Base-by-base conservation (phyloP, 192 early-diverging fungal species). In the Gaertneriomyces semiglobifer region DNA sequence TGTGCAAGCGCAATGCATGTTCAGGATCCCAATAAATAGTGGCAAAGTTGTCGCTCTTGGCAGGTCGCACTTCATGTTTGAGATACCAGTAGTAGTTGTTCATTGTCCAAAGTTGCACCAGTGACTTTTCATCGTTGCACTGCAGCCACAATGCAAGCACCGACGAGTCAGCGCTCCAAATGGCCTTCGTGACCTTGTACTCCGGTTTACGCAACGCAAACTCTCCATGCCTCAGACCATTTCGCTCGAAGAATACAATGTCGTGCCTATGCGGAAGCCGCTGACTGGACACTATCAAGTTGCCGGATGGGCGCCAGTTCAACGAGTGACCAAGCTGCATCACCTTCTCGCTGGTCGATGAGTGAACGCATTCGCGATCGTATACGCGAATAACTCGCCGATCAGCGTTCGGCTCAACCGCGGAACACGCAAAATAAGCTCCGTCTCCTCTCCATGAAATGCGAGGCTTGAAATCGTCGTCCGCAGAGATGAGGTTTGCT, bases 61-160 rank as follows among this genome's bases (percentile, higher is more conserved):
- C 62, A 5, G 82, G 62, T 0, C 78, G 69, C 14, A 95, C 79
- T 58, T 95, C 89, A 76, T 95, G 93, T 74, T 94, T 94, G 58
- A 97, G 61, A 68, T 97, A 96, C 89, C 92, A 99, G 72, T 96
- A 85, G 77, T 99, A 99, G 84, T 99, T 99, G 58, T 84, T 86
- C 72, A 88, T 90, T 0, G 90, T 78, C 93, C 93, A 99, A 54
- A 99, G 79, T 72, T 99, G 92, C 53, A 99, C 84, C 65, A 71
- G 6, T 10, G 68, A 62, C 64, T 63, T 5, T 7, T 44, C 50
- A 45, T 72, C 53, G 9, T 47, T 48, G 55, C 74, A 53, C 50
- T 81, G 62, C 33, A 89, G 69, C 79, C 82, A 84, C 5, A 93
- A 79, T 6, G 92, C 91, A 62, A 99, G 68, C 2, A 94, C 75